Base-by-base conservation (phyloP, 768 basidiomycete species). In the Calocera cornea region DNA sequence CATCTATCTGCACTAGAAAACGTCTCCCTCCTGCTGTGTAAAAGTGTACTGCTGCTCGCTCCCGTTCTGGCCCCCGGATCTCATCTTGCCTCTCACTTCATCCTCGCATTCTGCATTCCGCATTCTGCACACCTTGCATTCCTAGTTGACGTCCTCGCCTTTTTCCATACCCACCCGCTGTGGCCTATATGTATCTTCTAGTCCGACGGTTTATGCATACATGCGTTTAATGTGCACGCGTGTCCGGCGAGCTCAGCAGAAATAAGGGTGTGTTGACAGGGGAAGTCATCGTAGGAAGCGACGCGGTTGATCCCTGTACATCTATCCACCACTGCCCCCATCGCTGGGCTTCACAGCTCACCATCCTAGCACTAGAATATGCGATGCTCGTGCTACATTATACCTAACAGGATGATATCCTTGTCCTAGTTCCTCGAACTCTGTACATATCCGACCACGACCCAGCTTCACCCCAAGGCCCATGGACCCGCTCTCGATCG, bases 171-270 rank as follows among this genome's bases (percentile, higher is more conserved):
- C 54, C 54, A n/a, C n/a, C 54, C 31, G 27, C 14, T 60, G 54
- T 60, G 14, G 54, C 54, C 24, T 2, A 60, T 60, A 60, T 60
- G 54, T 60, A 60, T 60, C 54, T 60, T 60, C 22, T 60, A 60
- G 54, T 60, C 24, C 22, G 54, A 60, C 16, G 54, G 31, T 38
- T n/a, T 38, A 60, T 60, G 11, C 22, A 60, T 60, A 33, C 54
- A 60, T 60, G 54, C 31, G 54, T 33, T 17, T 29, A 60, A 60
- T 19, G 44, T 8, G 44, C 36, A 14, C 5, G 36, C 14, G n/a
- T n/a, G n/a, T n/a, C n/a, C n/a, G n/a, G n/a, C n/a, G n/a, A n/a
- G n/a, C n/a, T n/a, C n/a, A n/a, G n/a, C n/a, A n/a, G n/a, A n/a
- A n/a, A n/a, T n/a, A n/a, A n/a, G n/a, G n/a, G n/a, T n/a, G n/a